These are phyloP conservation scores for Fagopyrum homotropicum DNA, from an alignment of 148 eudicot genomes.

Conservation along the genomic window DNA sequence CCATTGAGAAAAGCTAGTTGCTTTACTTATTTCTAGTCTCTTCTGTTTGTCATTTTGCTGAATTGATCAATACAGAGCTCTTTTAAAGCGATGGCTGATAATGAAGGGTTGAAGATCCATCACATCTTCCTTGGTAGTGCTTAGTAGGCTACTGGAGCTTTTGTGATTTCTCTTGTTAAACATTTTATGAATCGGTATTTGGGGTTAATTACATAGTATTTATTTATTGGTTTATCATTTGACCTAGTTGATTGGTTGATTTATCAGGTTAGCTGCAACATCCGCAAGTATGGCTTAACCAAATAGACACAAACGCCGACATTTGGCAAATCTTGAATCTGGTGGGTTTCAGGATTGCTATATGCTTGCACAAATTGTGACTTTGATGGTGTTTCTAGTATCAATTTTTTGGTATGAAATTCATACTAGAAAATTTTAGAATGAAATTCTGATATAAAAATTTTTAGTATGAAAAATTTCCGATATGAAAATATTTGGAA, in stretches of 20 bases:
- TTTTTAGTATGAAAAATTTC: too few species aligned
- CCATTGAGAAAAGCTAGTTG: neutral
- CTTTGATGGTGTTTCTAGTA: too few species aligned
- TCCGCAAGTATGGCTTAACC: neutral
- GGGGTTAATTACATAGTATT: neutral
- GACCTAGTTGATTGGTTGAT: neutral
- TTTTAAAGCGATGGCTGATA: neutral
- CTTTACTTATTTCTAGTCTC: neutral
- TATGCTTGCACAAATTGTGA: too few species aligned
- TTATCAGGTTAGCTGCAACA: neutral
- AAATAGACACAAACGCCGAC: neutral
- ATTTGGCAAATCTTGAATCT: slow-evolving; percentile 27
- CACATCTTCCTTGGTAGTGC: slow-evolving; percentile 1
- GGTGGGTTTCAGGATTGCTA: slow-evolving; percentile 24
- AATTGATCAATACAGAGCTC: neutral
- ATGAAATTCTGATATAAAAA: too few species aligned
- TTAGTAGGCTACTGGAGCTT: neutral
- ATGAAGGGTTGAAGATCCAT: neutral
- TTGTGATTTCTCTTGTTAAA: neutral
- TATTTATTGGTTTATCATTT: neutral
- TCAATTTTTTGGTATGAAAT: too few species aligned
- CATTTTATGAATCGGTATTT: neutral
- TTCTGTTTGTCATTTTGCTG: neutral
- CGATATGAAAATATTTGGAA: too few species aligned
- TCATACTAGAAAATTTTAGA: too few species aligned